Conservation (phyloP, 192 early-diverging fungal species). For the Backusella luteola region DNA sequence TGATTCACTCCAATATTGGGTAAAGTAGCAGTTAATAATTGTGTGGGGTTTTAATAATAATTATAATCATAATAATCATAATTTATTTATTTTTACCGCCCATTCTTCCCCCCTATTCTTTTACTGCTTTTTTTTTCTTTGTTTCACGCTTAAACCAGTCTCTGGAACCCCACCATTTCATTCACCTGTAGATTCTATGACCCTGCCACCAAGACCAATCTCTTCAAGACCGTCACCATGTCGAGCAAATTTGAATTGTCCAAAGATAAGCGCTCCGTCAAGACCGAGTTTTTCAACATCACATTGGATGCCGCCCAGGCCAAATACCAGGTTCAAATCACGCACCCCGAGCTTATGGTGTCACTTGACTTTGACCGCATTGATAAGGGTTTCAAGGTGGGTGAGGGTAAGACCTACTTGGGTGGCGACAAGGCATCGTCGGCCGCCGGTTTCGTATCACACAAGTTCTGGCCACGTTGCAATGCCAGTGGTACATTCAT, state of each 20-base stretch:
- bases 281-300: conserved; percentile 75
- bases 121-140: conserved; percentile 8
- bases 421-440: conserved; percentile 50
- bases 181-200: conserved; percentile 76
- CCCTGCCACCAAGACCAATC: conserved; percentile 59
- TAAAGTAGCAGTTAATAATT: conserved; percentile 27
- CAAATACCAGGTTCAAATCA: conserved; percentile 54
- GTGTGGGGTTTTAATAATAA: not conserved
- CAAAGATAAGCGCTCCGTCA: conserved; percentile 69
- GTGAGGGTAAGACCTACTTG: conserved; percentile 78
- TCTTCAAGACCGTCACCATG: conserved; percentile 70
- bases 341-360: conserved; percentile 61
- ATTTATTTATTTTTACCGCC: not conserved
- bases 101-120: not conserved
- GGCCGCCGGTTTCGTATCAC: conserved; percentile 60
- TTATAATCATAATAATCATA: not conserved
- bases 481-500: conserved; percentile 70
- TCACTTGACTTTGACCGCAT: conserved; percentile 67
- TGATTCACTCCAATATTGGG: conserved; percentile 87
- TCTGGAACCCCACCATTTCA: conserved; percentile 64
- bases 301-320: conserved; percentile 41
- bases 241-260: conserved; percentile 69
- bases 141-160: not conserved
- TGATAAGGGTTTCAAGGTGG: conserved; percentile 77
- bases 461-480: conserved; percentile 84